phyloP scores from a whole-genome alignment of 2,329 filamentous ascomycete species.

The Tolypocladium ophioglossoides region DNA sequence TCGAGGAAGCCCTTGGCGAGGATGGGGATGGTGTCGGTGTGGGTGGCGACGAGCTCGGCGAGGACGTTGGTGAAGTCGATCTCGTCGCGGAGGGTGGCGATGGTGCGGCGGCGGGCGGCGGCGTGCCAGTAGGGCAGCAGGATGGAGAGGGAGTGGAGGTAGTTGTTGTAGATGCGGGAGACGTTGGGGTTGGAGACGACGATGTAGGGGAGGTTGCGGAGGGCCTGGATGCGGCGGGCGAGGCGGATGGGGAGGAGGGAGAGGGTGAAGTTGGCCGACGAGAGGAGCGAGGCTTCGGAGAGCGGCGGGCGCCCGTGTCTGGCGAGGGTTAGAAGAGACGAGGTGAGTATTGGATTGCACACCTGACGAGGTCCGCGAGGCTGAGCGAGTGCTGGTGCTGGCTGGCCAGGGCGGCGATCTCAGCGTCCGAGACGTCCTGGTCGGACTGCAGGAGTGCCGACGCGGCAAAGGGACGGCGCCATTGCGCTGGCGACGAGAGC shows the following conservation, averaged over 20 bases:
- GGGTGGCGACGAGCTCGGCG: conserved; percentile 89
- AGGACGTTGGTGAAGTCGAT: conserved; percentile 86
- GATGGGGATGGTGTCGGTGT: conserved; percentile 87
- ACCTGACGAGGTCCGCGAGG: conserved; percentile 83
- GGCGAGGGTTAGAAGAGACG: neutral
- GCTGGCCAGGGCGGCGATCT: conserved; percentile 68
- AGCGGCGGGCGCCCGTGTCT: conserved; percentile 76
- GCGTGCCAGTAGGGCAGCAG: conserved; percentile 68
- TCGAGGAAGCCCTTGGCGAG: conserved; percentile 89
- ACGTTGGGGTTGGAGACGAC: conserved; percentile 98
- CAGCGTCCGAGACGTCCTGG: conserved; percentile 51
- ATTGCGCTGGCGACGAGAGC: neutral
- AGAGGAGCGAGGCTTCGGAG: conserved; percentile 66
- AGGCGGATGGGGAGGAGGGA: conserved; percentile 84
- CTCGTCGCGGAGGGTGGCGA: conserved; percentile 68
- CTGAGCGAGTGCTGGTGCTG: conserved; percentile 73
- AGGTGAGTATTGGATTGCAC: conserved; percentile 7
- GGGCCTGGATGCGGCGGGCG: conserved; percentile 83
- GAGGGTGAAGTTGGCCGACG: conserved; percentile 92
- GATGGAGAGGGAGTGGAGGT: conserved; percentile 84
- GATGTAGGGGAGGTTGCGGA: conserved; percentile 91
- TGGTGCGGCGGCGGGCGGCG: conserved; percentile 24
- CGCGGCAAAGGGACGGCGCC: neutral
- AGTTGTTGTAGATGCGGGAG: conserved; percentile 89
- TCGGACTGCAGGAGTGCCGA: neutral